Evolutionary conservation across 2,329 filamentous ascomycete genomes (phyloP), one percentile per base, ranked within the genome.

Genomic region (Dactylellina parvicollis): DNA sequence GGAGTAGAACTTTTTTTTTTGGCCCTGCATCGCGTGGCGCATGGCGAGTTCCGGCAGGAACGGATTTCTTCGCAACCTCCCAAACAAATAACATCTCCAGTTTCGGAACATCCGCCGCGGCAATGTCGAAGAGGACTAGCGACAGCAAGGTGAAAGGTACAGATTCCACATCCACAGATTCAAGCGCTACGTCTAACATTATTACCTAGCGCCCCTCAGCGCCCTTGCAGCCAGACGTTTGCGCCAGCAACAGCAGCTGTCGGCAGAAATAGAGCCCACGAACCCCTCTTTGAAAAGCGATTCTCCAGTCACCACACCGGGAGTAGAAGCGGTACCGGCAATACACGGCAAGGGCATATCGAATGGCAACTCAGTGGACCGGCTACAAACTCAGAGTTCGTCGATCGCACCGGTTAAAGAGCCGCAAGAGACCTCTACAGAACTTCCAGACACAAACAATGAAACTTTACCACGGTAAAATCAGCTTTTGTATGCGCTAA

Each of bases 121-220:
- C n/a, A 49, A 77, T 77, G 76, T 74, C 75, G 40, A 77, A 78
- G 75, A 72, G 75, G 36, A 76, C 57, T 10, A 72, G 75, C 56
- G 76, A 78, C 40, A 75, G 75, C 16, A 65, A 74, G 55, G 65
- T 54, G 20, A 78, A 76, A 74, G 66, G 77, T 78, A 61, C 2
- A 38, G 8, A 20, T 16, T 10, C 8, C 50, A 9, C 12, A 20
- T 4, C 38, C 26, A 34, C n/a, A 44, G 20, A 30, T 5, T 22
- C 40, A n/a, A 22, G 32, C 22, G 26, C 7, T 12, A 32, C 26
- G 8, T 47, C 34, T 34, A 10, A 60, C 70, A 20, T 28, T 4
- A 20, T 18, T 18, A 5, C 26, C 16, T 44, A 67, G 64, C 73
- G 38, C 76, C 70, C 32, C 64, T 78, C 30, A 78, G 77, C 62